Conservation (phyloP, 2,329 filamentous ascomycete species). For the Colletotrichum eleusines region DNA sequence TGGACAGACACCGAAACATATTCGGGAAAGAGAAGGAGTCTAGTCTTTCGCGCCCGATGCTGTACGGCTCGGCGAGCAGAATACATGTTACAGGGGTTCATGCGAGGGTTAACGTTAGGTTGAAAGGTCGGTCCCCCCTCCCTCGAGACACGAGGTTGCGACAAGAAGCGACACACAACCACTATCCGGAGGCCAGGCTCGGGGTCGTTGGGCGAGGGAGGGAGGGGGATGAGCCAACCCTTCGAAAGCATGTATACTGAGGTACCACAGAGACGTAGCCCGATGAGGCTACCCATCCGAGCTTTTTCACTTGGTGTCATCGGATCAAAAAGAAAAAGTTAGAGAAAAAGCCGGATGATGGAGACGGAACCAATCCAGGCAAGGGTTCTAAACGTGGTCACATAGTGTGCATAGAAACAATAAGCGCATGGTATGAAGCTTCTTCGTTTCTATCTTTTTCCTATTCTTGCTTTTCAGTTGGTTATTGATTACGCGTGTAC, state of each 20-base stretch:
- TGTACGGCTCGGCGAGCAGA: constrained; percentile 31
- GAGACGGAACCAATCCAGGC: constrained; percentile 16
- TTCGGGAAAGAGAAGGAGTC: constrained; percentile 23
- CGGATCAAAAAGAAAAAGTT: neutral
- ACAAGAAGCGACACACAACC: neutral
- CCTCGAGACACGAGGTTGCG: constrained; percentile 4
- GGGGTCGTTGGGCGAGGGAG: constrained; percentile 7
- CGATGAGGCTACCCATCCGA: constrained; percentile 36
- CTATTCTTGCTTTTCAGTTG: neutral
- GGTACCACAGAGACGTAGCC: constrained; percentile 3
- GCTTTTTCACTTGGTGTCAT: constrained; percentile 23
- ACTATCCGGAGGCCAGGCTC: constrained; percentile 13
- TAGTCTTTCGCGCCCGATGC: constrained; percentile 24
- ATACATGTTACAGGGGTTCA: constrained; percentile 24
- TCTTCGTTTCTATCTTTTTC: neutral
- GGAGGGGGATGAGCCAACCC: constrained; percentile 21
- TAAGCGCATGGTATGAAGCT: constrained; percentile 21
- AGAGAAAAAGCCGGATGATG: constrained; percentile 22
- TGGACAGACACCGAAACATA: constrained; percentile 33
- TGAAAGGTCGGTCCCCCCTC: neutral
- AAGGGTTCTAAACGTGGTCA: constrained; percentile 20
- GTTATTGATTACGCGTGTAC: constrained; percentile 1
- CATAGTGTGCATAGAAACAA: constrained; percentile 37
- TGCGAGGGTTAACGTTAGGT: constrained; percentile 32
- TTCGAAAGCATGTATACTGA: neutral